These are phyloP conservation scores for Juncus inflexus DNA, from an alignment of 176 grass and related monocot genomes.

Conservation along the genomic window DNA sequence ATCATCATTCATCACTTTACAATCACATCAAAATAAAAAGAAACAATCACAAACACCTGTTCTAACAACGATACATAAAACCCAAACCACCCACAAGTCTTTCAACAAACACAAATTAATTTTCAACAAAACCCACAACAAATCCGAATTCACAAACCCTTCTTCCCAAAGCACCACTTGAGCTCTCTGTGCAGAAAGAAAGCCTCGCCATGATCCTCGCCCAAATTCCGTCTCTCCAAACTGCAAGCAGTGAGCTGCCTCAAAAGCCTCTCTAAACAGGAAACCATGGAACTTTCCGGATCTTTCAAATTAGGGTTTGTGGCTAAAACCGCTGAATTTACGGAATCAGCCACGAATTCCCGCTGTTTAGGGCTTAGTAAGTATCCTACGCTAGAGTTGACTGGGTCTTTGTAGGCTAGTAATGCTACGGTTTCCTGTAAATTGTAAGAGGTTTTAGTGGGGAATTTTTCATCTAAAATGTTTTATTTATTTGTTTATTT, in stretches of 20 bases:
- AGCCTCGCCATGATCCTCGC: slow-evolving; percentile 61
- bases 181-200: slow-evolving; percentile 94
- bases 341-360: slow-evolving; percentile 81
- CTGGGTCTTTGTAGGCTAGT: slow-evolving; percentile 71
- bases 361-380: slow-evolving; percentile 61
- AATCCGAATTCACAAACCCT: no score
- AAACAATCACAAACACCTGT: no score
- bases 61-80: no score
- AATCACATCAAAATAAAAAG: no score
- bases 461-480: slow-evolving; percentile 5
- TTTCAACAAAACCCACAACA: no score
- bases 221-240: slow-evolving; percentile 53
- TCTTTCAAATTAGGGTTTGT: slow-evolving; percentile 68
- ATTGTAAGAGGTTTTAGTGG: slow-evolving; percentile 14
- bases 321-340: slow-evolving; percentile 72
- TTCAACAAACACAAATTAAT: no score
- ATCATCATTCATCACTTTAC: no score
- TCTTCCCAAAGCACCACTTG: not conserved
- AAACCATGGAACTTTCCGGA: slow-evolving; percentile 61
- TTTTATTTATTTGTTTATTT: slow-evolving; percentile 3
- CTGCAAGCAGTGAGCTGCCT: slow-evolving; percentile 86
- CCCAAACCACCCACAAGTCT: no score
- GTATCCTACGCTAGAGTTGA: slow-evolving; percentile 68
- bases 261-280: slow-evolving; percentile 78
- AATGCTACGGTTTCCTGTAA: slow-evolving; percentile 61